Evolutionary conservation across 2,329 filamentous ascomycete species (phyloP), one percentile per base, ranked within the genome.

Genomic region (Coniochaeta pulveracea): DNA sequence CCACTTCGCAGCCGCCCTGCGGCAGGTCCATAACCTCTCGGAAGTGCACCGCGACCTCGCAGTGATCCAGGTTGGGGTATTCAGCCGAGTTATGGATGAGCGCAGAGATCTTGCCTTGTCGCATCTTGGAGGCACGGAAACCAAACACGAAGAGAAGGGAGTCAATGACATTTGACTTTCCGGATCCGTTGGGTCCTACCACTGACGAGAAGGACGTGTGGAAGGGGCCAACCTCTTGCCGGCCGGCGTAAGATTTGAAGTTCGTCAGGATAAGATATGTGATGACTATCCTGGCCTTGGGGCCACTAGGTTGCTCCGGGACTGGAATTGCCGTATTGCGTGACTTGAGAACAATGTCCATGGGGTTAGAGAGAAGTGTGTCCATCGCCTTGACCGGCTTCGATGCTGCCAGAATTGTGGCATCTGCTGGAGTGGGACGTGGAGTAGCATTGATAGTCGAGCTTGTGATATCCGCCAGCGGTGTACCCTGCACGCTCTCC

Each of bases 101-200:
- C 4, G 91, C 91, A 1, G 91, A 98, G 30, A 98, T 86, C 61
- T 98, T 98, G 50, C 91, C 91, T 56, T 98, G 91, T 49, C 91
- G 75, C 91, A 98, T 98, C 61, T 98, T 98, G 67, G 89, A 96
- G 26, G 91, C 91, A 39, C 91, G 80, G 63, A 98, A 98, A 34
- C 93, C 91, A 52, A 98, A 98, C n/a, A 98, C 91, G 50, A 98
- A 98, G 1, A 98, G 73, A 18, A 98, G 64, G 3, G 91, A 95
- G 58, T 98, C 91, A 51, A 98, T 98, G 41, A 98, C 93, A 48
- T 98, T 98, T 15, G 91, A 96, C 56, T 98, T 98, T 38, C 91
- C 91, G 8, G 91, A 98, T 40, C 91, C 91, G 54, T 98, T 98
- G 32, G 93, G 91, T 1, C 91, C 93, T 8, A 98, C 91, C 3